These are phyloP conservation scores for Nicotiana undulata DNA, from an alignment of 257 asterid species.

Conservation along the genomic window DNA sequence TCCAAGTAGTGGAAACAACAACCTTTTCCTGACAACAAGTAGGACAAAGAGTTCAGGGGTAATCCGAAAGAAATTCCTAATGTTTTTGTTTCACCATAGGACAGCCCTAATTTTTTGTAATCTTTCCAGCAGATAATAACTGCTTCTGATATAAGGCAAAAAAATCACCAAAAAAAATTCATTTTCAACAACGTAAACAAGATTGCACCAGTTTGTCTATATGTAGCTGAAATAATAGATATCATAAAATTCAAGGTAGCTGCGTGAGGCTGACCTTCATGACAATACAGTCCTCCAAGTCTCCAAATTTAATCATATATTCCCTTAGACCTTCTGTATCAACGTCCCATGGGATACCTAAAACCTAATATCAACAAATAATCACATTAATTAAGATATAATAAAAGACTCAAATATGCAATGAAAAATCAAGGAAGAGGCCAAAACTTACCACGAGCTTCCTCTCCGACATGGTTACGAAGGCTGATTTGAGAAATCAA, in stretches of 20 bases:
- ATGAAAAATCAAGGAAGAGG: background rate
- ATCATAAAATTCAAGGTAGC: background rate
- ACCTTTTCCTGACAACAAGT: background rate
- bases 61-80: background rate
- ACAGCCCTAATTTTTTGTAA: background rate
- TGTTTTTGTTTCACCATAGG: background rate
- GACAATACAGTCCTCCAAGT: constrained; percentile 91
- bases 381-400: background rate
- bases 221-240: background rate
- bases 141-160: background rate
- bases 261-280: constrained; percentile 60
- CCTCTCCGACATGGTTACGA: constrained; percentile 60
- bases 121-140: background rate
- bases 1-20: background rate
- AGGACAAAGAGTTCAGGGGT: background rate
- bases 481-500: background rate
- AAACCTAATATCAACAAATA: constrained; percentile 41
- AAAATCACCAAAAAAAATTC: background rate
- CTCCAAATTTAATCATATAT: constrained; percentile 94
- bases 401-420: background rate
- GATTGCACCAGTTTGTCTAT: background rate
- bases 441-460: constrained; percentile 80
- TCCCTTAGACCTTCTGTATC: constrained; percentile 88
- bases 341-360: constrained; percentile 99
- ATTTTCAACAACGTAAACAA: background rate